A percentile compares a stretch with the other conserved stretches of the same genome.
Conservation (phyloP, 1,284 basidiomycete species). For the Sporisorium reilianum region DNA sequence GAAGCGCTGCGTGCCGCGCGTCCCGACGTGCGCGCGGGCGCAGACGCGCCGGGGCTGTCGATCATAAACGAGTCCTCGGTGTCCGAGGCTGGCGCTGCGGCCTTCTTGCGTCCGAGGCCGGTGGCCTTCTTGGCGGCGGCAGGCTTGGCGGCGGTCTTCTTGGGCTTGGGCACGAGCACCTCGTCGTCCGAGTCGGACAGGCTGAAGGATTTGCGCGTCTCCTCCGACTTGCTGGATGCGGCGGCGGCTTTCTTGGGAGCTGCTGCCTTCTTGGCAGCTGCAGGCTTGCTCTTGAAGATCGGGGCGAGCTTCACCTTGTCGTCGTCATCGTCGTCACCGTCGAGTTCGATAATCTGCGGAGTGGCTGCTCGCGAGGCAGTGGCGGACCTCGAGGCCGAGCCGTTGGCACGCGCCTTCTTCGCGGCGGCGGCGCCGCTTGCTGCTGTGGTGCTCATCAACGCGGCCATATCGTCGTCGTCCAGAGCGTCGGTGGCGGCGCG, state of each 20-base stretch:
- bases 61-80: slow-evolving; percentile 44
- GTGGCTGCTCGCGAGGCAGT: slow-evolving; percentile 42
- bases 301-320: slow-evolving; percentile 39
- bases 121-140: slow-evolving; percentile 35
- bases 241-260: slow-evolving; percentile 18
- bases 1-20: slow-evolving; percentile 31
- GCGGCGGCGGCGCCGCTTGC: slow-evolving; percentile 10
- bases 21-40: slow-evolving; percentile 15
- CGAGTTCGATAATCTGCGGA: slow-evolving; percentile 28
- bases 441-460: slow-evolving; percentile 23
- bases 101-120: slow-evolving; percentile 33
- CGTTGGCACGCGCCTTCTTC: slow-evolving; percentile 36
- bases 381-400: slow-evolving; percentile 17
- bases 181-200: slow-evolving; percentile 53
- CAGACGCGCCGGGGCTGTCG: slow-evolving; percentile 32
- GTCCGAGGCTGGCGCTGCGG: slow-evolving; percentile 23
- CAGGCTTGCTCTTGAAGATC: slow-evolving; percentile 26
- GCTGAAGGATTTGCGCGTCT: slow-evolving; percentile 33
- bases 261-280: slow-evolving; percentile 19
- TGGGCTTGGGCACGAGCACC: slow-evolving; percentile 31
- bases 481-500: slow-evolving; percentile 40
- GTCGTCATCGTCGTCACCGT: slow-evolving; percentile 24
- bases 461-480: slow-evolving; percentile 48
- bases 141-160: slow-evolving; percentile 30
- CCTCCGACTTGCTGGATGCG: slow-evolving; percentile 32